phyloP scores from a whole-genome alignment of 176 grass and related monocot species.

The Urochloa ruziziensis region DNA sequence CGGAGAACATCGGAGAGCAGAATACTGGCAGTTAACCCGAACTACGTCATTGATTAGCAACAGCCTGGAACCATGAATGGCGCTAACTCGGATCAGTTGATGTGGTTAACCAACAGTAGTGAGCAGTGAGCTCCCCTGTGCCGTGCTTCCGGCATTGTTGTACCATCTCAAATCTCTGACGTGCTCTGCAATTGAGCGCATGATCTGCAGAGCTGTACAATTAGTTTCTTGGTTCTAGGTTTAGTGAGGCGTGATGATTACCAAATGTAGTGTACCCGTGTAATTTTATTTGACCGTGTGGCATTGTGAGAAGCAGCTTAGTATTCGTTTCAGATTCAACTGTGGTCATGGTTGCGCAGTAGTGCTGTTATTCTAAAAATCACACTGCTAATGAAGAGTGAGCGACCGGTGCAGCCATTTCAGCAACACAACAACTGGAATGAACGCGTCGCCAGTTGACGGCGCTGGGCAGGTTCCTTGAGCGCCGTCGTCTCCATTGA shows the following conservation, averaged over 20 bases:
- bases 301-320: neutral
- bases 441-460: too few relatives aligned
- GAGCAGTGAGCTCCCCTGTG: neutral
- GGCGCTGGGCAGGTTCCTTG: too few relatives aligned
- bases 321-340: too few relatives aligned
- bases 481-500: too few relatives aligned
- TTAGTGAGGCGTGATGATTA: neutral
- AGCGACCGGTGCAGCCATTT: too few relatives aligned
- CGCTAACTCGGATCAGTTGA: slow-evolving; percentile 13
- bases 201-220: slow-evolving; percentile 3
- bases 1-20: slow-evolving; percentile 56
- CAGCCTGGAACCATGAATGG: neutral
- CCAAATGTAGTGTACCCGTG: neutral
- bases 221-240: neutral
- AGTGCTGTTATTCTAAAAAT: too few relatives aligned
- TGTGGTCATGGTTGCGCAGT: too few relatives aligned
- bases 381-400: too few relatives aligned
- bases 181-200: neutral
- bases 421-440: too few relatives aligned
- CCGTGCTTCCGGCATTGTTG: slow-evolving; percentile 10
- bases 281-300: neutral
- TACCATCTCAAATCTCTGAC: neutral
- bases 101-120: neutral
- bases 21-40: slow-evolving; percentile 87
- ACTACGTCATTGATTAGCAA: slow-evolving; percentile 85